phyloP scores from a whole-genome alignment of 371 early-diverging fungal genomes.

The Thermomucor indicae-seudaticae region DNA sequence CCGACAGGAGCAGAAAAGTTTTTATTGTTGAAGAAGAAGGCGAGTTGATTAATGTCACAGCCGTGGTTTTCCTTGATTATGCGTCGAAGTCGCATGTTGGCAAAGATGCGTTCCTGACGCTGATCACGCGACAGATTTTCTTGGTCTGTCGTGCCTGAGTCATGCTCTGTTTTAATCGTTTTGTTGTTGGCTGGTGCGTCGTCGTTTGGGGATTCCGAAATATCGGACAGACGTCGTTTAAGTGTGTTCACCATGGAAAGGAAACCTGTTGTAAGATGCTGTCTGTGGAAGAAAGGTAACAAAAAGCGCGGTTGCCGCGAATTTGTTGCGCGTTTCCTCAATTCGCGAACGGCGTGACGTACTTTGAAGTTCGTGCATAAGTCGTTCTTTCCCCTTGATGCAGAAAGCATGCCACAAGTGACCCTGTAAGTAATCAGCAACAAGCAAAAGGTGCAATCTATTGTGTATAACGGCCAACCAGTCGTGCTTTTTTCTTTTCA shows the following conservation, averaged over 20 bases:
- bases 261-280: too few species aligned
- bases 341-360: too few species aligned
- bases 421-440: conserved; percentile 21
- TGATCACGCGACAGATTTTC: conserved; percentile 12
- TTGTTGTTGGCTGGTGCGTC: conserved; percentile 1
- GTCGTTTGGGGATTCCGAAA: neutral
- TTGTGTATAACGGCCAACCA: neutral
- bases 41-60: conserved; percentile 62
- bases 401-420: conserved; percentile 15
- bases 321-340: neutral
- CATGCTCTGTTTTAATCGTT: conserved; percentile 3
- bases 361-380: too few species aligned
- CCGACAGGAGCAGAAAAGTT: conserved; percentile 51
- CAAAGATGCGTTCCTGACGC: conserved; percentile 47
- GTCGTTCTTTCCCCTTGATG: neutral
- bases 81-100: conserved; percentile 72
- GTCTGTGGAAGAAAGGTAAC: neutral
- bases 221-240: conserved; percentile 13
- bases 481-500: neutral
- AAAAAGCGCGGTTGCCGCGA: neutral
- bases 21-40: conserved; percentile 65
- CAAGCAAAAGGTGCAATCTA: neutral
- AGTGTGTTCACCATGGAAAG: conserved; percentile 9
- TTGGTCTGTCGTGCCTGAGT: neutral
- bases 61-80: conserved; percentile 88